Evolutionary conservation across 2,329 filamentous ascomycete species (phyloP).

Genomic region (Catunica adiposa): DNA sequence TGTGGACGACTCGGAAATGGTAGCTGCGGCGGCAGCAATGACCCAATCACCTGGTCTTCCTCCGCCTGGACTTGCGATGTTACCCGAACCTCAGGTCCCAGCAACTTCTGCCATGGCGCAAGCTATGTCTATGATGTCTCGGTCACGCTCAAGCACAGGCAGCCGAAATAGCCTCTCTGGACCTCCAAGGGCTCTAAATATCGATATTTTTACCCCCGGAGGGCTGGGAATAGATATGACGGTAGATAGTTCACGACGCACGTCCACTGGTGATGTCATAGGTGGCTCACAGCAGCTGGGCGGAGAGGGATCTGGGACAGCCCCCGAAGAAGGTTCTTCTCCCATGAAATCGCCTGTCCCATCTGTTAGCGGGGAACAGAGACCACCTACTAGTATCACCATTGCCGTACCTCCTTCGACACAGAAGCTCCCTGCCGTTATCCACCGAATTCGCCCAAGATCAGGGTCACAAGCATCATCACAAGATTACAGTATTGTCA

Average conservation of each 20-base stretch:
- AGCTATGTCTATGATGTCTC: conserved; percentile 4
- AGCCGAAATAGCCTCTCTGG: conserved; percentile 9
- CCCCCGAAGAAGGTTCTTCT: background rate
- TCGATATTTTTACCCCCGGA: background rate
- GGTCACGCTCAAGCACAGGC: conserved; percentile 10
- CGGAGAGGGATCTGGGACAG: background rate
- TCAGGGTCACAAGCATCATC: conserved; percentile 41
- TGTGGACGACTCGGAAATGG: conserved; percentile 27
- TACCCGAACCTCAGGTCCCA: conserved; percentile 18
- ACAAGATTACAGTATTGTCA: conserved; percentile 38
- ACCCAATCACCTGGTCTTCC: conserved; percentile 18
- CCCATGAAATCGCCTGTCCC: conserved; percentile 24
- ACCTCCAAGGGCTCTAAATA: background rate
- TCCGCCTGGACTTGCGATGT: conserved; percentile 20
- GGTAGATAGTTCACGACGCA: background rate
- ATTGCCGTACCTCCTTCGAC: conserved; percentile 22
- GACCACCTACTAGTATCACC: background rate
- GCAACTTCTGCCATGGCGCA: conserved; percentile 8
- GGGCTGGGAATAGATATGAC: background rate
- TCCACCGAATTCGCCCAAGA: conserved; percentile 30
- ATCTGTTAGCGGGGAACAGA: conserved; percentile 16
- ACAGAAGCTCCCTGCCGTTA: conserved; percentile 31
- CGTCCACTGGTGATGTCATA: background rate
- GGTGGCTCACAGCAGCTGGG: background rate
- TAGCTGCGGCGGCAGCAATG: conserved; percentile 18